These are phyloP conservation scores for Mentha longifolia DNA, from an alignment of 257 asterid genomes.

Conservation along the genomic window DNA sequence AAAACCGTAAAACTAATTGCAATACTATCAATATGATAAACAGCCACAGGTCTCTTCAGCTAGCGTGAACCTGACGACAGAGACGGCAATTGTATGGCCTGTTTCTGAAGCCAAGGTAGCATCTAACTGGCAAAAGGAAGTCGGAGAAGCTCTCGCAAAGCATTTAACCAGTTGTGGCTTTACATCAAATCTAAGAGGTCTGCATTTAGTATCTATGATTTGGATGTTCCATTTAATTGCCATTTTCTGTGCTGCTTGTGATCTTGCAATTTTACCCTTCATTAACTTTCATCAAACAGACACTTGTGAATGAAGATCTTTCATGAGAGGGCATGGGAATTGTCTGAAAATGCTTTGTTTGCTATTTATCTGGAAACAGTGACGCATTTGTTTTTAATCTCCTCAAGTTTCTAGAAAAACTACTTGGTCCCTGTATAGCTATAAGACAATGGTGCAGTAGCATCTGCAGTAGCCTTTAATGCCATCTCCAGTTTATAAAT, in stretches of 20 bases:
- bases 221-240: constrained; percentile 24
- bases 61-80: constrained; percentile 86
- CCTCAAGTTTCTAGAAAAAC: constrained; percentile 21
- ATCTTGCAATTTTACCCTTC: constrained; percentile 27
- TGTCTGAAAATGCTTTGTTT: constrained; percentile 22
- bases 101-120: constrained; percentile 76
- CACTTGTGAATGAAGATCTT: constrained; percentile 25
- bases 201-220: constrained; percentile 30
- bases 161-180: constrained; percentile 94
- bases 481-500: constrained; percentile 15
- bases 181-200: constrained; percentile 80
- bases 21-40: constrained; percentile 32
- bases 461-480: constrained; percentile 23
- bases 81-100: constrained; percentile 96
- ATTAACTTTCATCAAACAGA: background rate
- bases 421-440: constrained; percentile 20
- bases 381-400: constrained; percentile 1
- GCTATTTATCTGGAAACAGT: constrained; percentile 3
- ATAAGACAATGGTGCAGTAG: constrained; percentile 19
- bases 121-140: constrained; percentile 80
- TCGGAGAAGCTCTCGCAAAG: constrained; percentile 93
- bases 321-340: background rate
- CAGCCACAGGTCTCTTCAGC: constrained; percentile 97
- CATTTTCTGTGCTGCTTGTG: constrained; percentile 29
- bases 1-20: constrained; percentile 16